Percentiles rank a stretch among this genome's conserved stretches.
These are phyloP conservation scores for Xylaria longipes DNA, from an alignment of 495 filamentous ascomycete genomes.

Conservation along the genomic window DNA sequence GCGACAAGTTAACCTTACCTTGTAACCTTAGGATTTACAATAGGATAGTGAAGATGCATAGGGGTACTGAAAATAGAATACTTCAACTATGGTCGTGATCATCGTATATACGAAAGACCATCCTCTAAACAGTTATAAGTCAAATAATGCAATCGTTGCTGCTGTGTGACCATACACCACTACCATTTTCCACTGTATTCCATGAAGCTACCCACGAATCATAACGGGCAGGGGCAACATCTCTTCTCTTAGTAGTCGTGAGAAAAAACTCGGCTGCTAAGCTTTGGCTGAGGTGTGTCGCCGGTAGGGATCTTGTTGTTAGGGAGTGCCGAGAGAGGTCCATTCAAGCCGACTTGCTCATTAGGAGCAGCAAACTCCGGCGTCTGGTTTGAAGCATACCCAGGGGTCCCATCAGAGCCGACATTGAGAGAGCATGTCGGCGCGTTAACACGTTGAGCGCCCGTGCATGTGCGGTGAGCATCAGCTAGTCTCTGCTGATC, in stretches of 20 bases:
- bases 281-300: background rate
- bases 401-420: slow-evolving; percentile 13
- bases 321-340: slow-evolving; percentile 14
- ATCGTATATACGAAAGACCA: background rate
- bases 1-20: no score
- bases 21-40: background rate
- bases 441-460: slow-evolving; percentile 30
- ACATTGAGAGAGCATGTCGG: slow-evolving; percentile 24
- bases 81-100: background rate
- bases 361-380: background rate
- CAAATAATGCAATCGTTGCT: background rate
- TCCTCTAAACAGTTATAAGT: background rate
- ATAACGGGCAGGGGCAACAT: background rate
- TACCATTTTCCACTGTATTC: background rate
- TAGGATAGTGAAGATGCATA: background rate
- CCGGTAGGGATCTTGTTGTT: slow-evolving; percentile 21
- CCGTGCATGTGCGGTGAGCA: slow-evolving; percentile 50
- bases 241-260: background rate
- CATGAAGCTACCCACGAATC: background rate
- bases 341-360: slow-evolving; percentile 24
- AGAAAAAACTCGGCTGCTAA: slow-evolving; percentile 3
- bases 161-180: background rate
- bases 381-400: slow-evolving; percentile 14
- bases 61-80: background rate
- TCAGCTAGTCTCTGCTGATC: slow-evolving; percentile 49